Evolutionary conservation across 495 filamentous ascomycete species (phyloP).

Genomic region (Tuber microsphaerosporum): DNA sequence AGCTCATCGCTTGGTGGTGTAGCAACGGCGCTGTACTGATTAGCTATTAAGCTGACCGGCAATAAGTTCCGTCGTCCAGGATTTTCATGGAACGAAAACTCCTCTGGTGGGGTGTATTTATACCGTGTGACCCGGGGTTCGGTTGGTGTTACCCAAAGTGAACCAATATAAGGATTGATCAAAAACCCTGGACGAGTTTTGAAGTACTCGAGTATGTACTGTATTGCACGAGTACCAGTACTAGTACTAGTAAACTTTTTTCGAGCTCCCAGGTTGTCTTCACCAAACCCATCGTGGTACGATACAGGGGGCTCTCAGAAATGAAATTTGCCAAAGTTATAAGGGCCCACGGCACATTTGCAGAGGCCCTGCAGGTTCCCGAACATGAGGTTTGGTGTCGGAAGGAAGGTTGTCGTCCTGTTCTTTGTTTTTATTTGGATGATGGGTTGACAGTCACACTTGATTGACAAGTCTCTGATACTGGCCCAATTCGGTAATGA

Average conservation of each 20-base stretch:
- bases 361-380: not conserved
- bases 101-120: not conserved
- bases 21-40: not conserved
- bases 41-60: not conserved
- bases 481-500: not conserved
- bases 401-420: not conserved
- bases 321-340: not conserved
- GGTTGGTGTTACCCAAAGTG: not conserved
- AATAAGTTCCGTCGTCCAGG: not conserved
- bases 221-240: not conserved
- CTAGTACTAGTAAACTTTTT: not conserved
- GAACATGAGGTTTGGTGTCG: not conserved
- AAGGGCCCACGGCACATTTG: not conserved
- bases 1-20: not conserved
- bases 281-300: not conserved
- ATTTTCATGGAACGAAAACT: not conserved
- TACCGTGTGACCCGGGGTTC: not conserved
- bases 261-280: not conserved
- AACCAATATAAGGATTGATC: not conserved
- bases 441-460: not conserved
- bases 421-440: not conserved
- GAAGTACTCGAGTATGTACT: not conserved
- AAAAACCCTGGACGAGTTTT: not conserved
- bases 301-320: not conserved
- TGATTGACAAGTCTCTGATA: not conserved